Percentiles rank a stretch among this genome's conserved stretches.
These are phyloP conservation scores for Colletotrichum sp. DNA, from an alignment of 2,329 filamentous ascomycete species.

Conservation along the genomic window DNA sequence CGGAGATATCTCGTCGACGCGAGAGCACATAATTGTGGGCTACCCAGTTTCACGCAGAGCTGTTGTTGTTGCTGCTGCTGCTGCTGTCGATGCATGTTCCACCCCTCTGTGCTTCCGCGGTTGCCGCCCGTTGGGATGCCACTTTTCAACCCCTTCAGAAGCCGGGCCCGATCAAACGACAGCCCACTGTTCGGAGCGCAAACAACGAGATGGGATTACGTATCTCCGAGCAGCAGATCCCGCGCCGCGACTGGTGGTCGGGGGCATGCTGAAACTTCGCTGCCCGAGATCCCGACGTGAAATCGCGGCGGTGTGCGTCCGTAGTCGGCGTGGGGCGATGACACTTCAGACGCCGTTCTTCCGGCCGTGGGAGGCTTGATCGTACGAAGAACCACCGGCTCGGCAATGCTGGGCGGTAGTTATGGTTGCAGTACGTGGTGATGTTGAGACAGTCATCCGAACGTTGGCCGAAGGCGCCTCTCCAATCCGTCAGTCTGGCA, in stretches of 20 bases:
- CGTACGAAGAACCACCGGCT: background rate
- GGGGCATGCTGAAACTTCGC: background rate
- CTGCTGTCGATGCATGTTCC: background rate
- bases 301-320: background rate
- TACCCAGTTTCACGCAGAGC: background rate
- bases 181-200: background rate
- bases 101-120: background rate
- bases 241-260: background rate
- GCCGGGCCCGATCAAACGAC: background rate
- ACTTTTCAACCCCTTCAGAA: background rate
- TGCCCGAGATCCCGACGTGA: background rate
- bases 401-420: background rate
- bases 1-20: slow-evolving; percentile 2
- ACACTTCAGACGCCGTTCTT: background rate
- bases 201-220: background rate
- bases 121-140: background rate
- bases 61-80: background rate
- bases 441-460: background rate
- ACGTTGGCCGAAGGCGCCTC: background rate
- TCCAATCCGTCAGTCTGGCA: background rate
- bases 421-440: background rate
- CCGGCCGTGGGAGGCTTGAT: background rate
- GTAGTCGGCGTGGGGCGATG: background rate
- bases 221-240: background rate
- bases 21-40: background rate